Percentiles rank a stretch among this genome's conserved stretches.
Evolutionary conservation across 148 eudicot genomes (phyloP).

Genomic region (Vaccinium corymbosum): DNA sequence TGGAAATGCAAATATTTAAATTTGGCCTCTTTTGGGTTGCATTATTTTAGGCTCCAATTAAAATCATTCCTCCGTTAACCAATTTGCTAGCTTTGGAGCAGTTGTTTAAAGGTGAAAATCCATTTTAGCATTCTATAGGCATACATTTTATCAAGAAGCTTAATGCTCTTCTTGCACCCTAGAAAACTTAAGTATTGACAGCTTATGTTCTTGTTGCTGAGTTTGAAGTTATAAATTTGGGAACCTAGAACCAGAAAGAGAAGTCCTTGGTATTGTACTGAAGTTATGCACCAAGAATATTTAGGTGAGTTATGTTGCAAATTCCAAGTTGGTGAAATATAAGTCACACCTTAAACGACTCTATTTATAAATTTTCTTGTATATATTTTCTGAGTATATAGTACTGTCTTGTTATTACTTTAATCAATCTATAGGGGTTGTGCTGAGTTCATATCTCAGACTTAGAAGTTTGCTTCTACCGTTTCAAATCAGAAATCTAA

Average conservation of each 20-base stretch:
- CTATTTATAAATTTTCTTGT: too few species aligned
- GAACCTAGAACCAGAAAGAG: not conserved
- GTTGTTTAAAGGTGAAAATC: not conserved
- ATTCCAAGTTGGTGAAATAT: not conserved
- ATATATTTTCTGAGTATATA: not conserved
- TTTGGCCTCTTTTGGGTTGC: not conserved
- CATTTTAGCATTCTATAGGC: not conserved
- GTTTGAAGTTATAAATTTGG: not conserved
- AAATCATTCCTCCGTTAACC: not conserved
- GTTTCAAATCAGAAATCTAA: too few species aligned
- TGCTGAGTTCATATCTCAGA: too few species aligned
- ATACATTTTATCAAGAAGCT: not conserved
- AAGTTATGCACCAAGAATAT: not conserved
- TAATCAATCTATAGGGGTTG: not conserved
- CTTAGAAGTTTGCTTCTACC: too few species aligned
- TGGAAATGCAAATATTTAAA: constrained; percentile 10
- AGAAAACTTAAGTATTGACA: not conserved
- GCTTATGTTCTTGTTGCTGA: not conserved
- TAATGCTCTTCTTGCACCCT: not conserved
- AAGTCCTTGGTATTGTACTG: not conserved
- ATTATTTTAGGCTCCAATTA: not conserved
- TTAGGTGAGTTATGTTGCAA: not conserved
- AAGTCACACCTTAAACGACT: not conserved
- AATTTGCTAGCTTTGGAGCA: not conserved
- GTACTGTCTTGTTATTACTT: not conserved